Conservation (phyloP, 1,284 basidiomycete species). For the Puccinia polysora region DNA sequence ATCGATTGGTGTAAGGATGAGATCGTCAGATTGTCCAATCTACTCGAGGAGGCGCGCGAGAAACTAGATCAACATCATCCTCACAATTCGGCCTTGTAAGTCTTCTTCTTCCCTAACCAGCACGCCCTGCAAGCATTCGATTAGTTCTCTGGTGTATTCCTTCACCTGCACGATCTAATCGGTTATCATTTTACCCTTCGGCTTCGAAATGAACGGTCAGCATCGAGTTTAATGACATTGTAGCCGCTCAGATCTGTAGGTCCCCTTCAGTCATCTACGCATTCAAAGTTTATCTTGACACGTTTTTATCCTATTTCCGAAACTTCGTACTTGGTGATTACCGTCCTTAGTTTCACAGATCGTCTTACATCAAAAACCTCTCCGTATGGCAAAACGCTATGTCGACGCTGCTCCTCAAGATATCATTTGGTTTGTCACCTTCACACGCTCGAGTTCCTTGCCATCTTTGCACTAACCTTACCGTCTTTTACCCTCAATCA, state of each 20-base stretch:
- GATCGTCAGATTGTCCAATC: slow-evolving; percentile 58
- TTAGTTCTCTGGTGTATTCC: not conserved
- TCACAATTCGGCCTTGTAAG: slow-evolving; percentile 55
- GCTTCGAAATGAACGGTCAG: too few species aligned
- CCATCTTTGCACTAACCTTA: too few species aligned
- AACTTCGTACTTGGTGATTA: not conserved
- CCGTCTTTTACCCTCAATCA: not conserved
- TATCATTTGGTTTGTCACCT: slow-evolving; percentile 75
- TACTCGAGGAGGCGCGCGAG: slow-evolving; percentile 59
- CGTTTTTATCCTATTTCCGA: not conserved
- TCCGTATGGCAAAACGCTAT: slow-evolving; percentile 62
- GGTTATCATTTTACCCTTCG: too few species aligned
- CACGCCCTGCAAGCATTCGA: too few species aligned
- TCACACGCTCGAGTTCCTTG: too few species aligned
- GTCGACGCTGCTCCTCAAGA: slow-evolving; percentile 75
- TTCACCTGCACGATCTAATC: slow-evolving; percentile 48
- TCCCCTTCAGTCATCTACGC: slow-evolving; percentile 55
- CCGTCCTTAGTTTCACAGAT: slow-evolving; percentile 25
- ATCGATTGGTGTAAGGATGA: slow-evolving; percentile 76
- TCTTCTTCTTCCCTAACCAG: not conserved
- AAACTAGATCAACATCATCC: slow-evolving; percentile 60
- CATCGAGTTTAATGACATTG: slow-evolving; percentile 86
- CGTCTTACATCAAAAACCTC: slow-evolving; percentile 50
- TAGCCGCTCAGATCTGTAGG: slow-evolving; percentile 69
- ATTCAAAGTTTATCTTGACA: not conserved